Percentiles rank a stretch among this genome's conserved stretches.
phyloP scores from a whole-genome alignment of 805 yeast genomes.

The Wickerhamiella sergipiensis region DNA sequence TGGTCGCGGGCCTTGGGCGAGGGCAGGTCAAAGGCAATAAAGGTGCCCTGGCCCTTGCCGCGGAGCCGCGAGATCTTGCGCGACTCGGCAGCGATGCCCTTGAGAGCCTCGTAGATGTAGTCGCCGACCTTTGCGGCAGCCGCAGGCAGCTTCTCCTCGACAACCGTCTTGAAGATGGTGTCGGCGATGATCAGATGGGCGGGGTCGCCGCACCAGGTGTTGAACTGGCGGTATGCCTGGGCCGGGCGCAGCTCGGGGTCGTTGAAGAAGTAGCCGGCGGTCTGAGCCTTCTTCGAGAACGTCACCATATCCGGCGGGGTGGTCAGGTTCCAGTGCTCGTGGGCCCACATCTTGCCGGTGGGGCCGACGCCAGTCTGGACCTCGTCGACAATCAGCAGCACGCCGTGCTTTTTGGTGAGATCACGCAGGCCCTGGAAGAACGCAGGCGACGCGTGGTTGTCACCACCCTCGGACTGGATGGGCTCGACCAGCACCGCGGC shows the following conservation, averaged over 20 bases:
- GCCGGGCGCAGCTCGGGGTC: conserved; percentile 61
- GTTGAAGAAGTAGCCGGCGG: conserved; percentile 77
- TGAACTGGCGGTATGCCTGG: conserved; percentile 76
- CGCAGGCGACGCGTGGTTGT: conserved; percentile 63
- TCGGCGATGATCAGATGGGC: conserved; percentile 64
- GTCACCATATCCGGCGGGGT: conserved; percentile 76
- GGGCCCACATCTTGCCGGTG: conserved; percentile 78
- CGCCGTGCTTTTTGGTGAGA: conserved; percentile 54
- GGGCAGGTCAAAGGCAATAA: conserved; percentile 67
- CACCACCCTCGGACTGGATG: conserved; percentile 85
- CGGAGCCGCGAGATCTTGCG: conserved; percentile 47
- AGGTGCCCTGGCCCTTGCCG: conserved; percentile 64
- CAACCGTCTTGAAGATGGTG: conserved; percentile 54
- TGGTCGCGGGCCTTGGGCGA: conserved; percentile 42
- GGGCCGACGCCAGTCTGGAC: conserved; percentile 89
- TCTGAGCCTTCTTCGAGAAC: conserved; percentile 78
- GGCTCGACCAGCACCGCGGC: conserved; percentile 90
- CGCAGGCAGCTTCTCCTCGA: conserved; percentile 42
- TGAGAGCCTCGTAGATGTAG: conserved; percentile 47
- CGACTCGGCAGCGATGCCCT: conserved; percentile 36
- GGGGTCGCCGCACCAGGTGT: conserved; percentile 92
- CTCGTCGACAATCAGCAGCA: conserved; percentile 67
- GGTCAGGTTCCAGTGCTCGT: conserved; percentile 65
- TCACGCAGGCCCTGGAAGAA: conserved; percentile 79
- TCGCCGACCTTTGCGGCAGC: conserved; percentile 50